phyloP scores from a whole-genome alignment of 441 rosid genomes.

The Isatis lusitanica region DNA sequence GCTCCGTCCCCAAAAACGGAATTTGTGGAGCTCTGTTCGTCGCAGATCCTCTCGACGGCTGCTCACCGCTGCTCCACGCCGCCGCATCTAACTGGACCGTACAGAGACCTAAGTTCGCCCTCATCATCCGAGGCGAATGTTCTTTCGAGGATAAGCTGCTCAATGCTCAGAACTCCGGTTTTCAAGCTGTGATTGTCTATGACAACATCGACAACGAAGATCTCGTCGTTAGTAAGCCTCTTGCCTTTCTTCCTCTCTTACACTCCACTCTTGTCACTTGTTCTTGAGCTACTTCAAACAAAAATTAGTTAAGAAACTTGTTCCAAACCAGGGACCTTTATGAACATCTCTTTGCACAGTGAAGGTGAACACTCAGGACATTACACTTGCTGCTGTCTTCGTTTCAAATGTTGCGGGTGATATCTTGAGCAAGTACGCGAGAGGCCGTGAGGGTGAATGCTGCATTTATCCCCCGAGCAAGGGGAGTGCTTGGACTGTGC shows the following conservation, averaged over 20 bases:
- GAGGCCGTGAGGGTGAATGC: constrained; percentile 52
- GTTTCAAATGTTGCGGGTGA: constrained; percentile 60
- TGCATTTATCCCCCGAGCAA: constrained; percentile 49
- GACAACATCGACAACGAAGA: constrained; percentile 51
- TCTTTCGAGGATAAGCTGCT: constrained; percentile 63
- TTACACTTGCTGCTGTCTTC: constrained; percentile 57
- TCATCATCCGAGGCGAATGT: constrained; percentile 66
- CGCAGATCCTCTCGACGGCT: constrained; percentile 62
- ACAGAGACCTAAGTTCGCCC: constrained; percentile 39
- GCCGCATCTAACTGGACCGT: constrained; percentile 37
- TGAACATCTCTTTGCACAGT: constrained; percentile 43
- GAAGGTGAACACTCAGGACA: constrained; percentile 56
- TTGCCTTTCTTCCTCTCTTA: neutral
- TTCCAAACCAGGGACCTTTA: neutral
- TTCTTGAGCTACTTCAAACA: too few species aligned
- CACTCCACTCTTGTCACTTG: too few species aligned
- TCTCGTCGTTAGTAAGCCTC: constrained; percentile 62
- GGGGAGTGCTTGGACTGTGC: constrained; percentile 59
- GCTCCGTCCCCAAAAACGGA: constrained; percentile 41
- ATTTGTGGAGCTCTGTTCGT: constrained; percentile 64
- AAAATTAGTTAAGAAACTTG: too few species aligned
- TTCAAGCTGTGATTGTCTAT: constrained; percentile 61
- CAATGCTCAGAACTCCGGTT: constrained; percentile 57
- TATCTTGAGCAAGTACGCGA: constrained; percentile 49
- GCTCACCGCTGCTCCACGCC: constrained; percentile 45